Evolutionary conservation across 495 filamentous ascomycete genomes (phyloP), one percentile per base, ranked within the genome.

Genomic region (Tuber microsphaerosporum): DNA sequence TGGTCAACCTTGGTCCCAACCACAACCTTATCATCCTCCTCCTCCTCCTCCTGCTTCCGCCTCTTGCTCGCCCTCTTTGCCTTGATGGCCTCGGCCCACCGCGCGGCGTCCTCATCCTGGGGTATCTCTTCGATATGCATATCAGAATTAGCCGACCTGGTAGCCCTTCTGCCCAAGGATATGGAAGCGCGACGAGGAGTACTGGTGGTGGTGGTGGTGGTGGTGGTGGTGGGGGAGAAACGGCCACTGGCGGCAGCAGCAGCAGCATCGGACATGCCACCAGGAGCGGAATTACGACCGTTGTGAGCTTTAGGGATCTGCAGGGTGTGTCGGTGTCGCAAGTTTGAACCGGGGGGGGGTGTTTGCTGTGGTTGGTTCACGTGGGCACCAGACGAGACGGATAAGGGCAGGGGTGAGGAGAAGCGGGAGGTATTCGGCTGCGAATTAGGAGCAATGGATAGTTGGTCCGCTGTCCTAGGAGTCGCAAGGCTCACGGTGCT

Each of bases 1-100:
- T 97, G 94, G 83, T 98, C 95, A 48, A 99, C 95, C 84, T 97
- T 97, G 37, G 94, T 98, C 71, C 95, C 95, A n/a, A 99, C 94
- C 65, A 89, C 84, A 72, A 96, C 88, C 46, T 97, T 94, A 74
- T 93, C 88, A 78, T 97, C 95, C 79, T 98, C 96, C 75, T 97
- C 92, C 77, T 97, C 94, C 44, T 96, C 91, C 76, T 97, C 94
- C 80, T 91, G 91, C 76, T 88, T 87, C 83, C 89, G 91, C 82
- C 90, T 87, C 84, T 90, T 92, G 81, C 91, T 94, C 48, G 93
- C 94, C 75, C 94, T 87, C 82, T 94, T 96, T 80, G 96, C 92
- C 81, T 92, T 90, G 77, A 97, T 93, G 37, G 92, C 91, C 84
- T 99, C 96, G 37, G 95, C 92, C 92, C 93, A 97, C 71, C 93